These are phyloP conservation scores for Polyporus tsugae DNA, from an alignment of 1,284 basidiomycete genomes.

Conservation along the genomic window DNA sequence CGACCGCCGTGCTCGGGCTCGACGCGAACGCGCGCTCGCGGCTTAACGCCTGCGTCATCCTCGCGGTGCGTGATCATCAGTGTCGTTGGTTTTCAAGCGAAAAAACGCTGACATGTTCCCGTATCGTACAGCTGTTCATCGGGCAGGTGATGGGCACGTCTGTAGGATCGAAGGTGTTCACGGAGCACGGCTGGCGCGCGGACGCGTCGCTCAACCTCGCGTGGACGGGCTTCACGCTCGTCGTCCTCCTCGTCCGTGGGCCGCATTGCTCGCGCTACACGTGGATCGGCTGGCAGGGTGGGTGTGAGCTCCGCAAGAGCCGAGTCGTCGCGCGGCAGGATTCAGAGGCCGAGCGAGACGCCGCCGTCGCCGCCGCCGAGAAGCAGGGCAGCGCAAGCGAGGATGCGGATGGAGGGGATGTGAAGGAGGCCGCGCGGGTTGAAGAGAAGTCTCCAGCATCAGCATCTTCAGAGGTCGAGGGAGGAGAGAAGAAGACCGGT, in stretches of 20 bases:
- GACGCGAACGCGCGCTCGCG: slow-evolving; percentile 52
- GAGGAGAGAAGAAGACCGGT: background rate
- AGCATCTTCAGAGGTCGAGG: background rate
- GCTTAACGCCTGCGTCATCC: slow-evolving; percentile 58
- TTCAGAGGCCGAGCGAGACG: slow-evolving; percentile 14
- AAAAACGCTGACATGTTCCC: background rate
- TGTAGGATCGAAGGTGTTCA: slow-evolving; percentile 59
- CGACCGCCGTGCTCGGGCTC: slow-evolving; percentile 50
- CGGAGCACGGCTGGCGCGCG: slow-evolving; percentile 58
- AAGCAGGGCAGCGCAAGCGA: background rate
- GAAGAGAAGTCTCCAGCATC: background rate
- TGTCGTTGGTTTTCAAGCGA: background rate
- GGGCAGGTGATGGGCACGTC: slow-evolving; percentile 62
- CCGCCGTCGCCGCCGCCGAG: slow-evolving; percentile 37
- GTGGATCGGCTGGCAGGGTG: slow-evolving; percentile 51
- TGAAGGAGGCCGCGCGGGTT: background rate
- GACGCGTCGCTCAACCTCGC: slow-evolving; percentile 57
- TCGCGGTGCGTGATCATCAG: slow-evolving; percentile 44
- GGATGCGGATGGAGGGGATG: background rate
- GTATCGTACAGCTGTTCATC: slow-evolving; percentile 44
- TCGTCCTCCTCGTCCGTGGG: slow-evolving; percentile 52
- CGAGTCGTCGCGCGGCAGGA: slow-evolving; percentile 19
- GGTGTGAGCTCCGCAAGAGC: slow-evolving; percentile 39
- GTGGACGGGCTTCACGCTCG: slow-evolving; percentile 50
- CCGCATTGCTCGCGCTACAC: slow-evolving; percentile 49